Conservation (phyloP, 345 rosid genomes). For the Gossypium stocksii region DNA sequence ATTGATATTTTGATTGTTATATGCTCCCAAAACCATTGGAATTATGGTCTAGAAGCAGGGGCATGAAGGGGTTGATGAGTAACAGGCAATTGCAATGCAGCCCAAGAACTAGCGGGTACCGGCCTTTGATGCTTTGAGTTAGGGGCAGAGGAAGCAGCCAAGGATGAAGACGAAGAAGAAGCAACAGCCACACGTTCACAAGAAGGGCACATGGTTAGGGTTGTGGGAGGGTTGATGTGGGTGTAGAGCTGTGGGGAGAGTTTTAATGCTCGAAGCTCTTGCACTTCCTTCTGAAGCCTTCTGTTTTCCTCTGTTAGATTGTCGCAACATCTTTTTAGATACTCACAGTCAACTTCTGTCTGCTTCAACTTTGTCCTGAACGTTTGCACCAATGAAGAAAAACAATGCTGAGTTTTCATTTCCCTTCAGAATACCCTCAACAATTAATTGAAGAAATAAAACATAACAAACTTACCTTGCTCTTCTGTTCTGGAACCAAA, state of each 20-base stretch:
- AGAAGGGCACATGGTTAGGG: slow-evolving; percentile 87
- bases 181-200: slow-evolving; percentile 67
- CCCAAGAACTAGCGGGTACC: slow-evolving; percentile 45
- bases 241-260: slow-evolving; percentile 78
- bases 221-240: slow-evolving; percentile 89
- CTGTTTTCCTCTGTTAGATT: slow-evolving; percentile 72
- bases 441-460: background rate
- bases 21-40: background rate
- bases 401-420: too few relatives aligned
- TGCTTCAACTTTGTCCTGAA: slow-evolving; percentile 84
- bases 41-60: slow-evolving; percentile 28
- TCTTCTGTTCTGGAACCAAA: slow-evolving; percentile 90
- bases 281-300: slow-evolving; percentile 78
- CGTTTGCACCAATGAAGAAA: background rate
- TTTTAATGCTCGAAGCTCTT: slow-evolving; percentile 76
- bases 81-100: slow-evolving; percentile 29
- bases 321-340: slow-evolving; percentile 70
- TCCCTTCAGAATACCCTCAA: slow-evolving; percentile 20
- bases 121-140: slow-evolving; percentile 10
- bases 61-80: slow-evolving; percentile 23
- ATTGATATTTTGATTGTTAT: background rate
- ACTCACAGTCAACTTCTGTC: slow-evolving; percentile 88
- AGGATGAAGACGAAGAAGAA: slow-evolving; percentile 25
- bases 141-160: too few relatives aligned
- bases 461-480: slow-evolving; percentile 53